phyloP scores from a whole-genome alignment of 208 protist species.

The Crithidia sp. region DNA sequence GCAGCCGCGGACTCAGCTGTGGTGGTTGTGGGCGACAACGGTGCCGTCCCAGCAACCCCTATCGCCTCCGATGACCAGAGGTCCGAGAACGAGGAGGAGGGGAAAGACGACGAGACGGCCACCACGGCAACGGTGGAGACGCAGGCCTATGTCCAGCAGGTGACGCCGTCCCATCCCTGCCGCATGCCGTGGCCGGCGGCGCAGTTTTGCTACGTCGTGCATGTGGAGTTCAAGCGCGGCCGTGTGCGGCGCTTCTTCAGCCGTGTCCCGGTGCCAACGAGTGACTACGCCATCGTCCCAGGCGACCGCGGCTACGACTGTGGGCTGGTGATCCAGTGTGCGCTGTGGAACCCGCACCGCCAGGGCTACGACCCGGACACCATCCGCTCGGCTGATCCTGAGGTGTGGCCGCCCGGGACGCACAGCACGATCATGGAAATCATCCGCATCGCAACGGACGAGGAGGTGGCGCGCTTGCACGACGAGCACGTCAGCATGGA shows the following conservation, averaged over 20 bases:
- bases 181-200: constrained; percentile 33
- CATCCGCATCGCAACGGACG: constrained; percentile 64
- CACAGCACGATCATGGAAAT: constrained; percentile 44
- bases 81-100: too few relatives aligned
- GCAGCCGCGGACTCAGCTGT: too few relatives aligned
- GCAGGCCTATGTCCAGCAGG: neutral
- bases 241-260: constrained; percentile 56
- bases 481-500: constrained; percentile 68
- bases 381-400: constrained; percentile 20
- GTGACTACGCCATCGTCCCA: constrained; percentile 80
- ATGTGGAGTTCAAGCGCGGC: constrained; percentile 87
- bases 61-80: too few relatives aligned
- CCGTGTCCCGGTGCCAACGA: constrained; percentile 28
- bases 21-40: too few relatives aligned
- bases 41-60: too few relatives aligned
- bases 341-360: constrained; percentile 43
- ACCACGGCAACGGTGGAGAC: neutral
- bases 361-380: constrained; percentile 19
- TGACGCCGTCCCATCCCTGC: neutral
- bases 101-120: too few relatives aligned
- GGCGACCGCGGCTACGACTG: constrained; percentile 84
- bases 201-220: constrained; percentile 53
- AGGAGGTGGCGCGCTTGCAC: constrained; percentile 66
- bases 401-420: constrained; percentile 30
- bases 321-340: constrained; percentile 74